Conservation (phyloP, 305 asterid species). For the Lippia alba region DNA sequence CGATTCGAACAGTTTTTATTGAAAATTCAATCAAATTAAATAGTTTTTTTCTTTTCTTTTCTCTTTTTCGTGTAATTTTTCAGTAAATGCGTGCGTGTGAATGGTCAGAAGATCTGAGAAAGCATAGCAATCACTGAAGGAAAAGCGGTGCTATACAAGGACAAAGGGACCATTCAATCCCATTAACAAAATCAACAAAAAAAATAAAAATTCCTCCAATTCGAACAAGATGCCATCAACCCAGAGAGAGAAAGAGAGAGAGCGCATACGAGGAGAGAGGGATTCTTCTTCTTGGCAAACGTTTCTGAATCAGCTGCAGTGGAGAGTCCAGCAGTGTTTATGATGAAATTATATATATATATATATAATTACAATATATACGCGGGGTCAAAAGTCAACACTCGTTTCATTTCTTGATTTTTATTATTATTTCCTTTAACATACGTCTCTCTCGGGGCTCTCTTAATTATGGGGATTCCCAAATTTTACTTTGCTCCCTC, state of each 20-base stretch:
- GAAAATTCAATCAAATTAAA: slow-evolving; percentile 1
- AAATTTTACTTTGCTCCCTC: too few species aligned
- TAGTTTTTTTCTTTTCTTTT: too few species aligned
- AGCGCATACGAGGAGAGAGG: background rate
- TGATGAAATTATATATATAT: too few species aligned
- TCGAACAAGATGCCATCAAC: background rate
- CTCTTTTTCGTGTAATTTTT: background rate
- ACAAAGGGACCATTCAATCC: background rate
- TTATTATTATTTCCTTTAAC: too few species aligned
- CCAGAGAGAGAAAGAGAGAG: background rate
- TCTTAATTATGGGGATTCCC: too few species aligned
- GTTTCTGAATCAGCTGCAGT: background rate
- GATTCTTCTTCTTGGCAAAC: background rate
- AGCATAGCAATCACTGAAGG: background rate
- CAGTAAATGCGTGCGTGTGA: slow-evolving; percentile 6
- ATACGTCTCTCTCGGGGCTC: too few species aligned
- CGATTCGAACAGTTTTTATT: background rate
- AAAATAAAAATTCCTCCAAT: background rate
- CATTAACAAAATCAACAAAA: background rate
- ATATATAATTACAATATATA: too few species aligned
- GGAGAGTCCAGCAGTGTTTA: background rate
- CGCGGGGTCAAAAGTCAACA: too few species aligned
- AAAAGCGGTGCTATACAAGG: background rate
- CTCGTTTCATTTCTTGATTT: too few species aligned
- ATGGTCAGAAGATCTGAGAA: slow-evolving; percentile 24